Conservation (phyloP, 441 rosid species). For the Pelargonium australe region DNA sequence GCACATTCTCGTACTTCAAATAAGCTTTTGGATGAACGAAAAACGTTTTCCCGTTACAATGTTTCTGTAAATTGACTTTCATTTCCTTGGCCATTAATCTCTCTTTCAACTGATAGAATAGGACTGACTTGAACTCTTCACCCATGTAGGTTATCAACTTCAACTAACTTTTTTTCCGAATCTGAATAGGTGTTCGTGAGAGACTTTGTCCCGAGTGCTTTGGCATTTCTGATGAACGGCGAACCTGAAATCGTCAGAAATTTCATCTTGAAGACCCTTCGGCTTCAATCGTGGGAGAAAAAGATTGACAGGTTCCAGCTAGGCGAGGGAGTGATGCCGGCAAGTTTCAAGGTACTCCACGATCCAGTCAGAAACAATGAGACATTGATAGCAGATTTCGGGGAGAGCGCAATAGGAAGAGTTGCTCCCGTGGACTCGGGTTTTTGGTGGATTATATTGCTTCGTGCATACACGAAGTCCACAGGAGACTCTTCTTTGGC, state of each 20-base stretch:
- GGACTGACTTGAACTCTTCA: no score
- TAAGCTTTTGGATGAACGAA: no score
- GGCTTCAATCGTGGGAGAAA: slow-evolving; percentile 90
- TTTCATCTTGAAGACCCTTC: slow-evolving; percentile 80
- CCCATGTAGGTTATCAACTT: no score
- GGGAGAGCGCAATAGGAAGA: slow-evolving; percentile 94
- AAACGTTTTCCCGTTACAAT: no score
- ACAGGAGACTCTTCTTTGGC: slow-evolving; percentile 83
- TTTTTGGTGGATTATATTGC: slow-evolving; percentile 95
- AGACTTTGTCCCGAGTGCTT: slow-evolving; percentile 89
- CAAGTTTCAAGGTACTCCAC: slow-evolving; percentile 85
- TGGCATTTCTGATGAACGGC: slow-evolving; percentile 84
- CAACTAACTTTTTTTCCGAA: neutral
- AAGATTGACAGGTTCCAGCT: slow-evolving; percentile 89
- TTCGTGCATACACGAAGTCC: slow-evolving; percentile 82
- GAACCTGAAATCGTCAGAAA: slow-evolving; percentile 76
- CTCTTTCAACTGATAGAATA: no score
- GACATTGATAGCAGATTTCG: slow-evolving; percentile 82
- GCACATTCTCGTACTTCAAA: no score
- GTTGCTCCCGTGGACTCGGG: slow-evolving; percentile 97
- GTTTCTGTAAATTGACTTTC: no score
- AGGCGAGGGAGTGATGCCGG: slow-evolving; percentile 96
- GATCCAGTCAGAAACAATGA: slow-evolving; percentile 71
- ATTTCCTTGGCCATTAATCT: no score
- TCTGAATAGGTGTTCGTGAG: slow-evolving; percentile 70